A percentile compares a stretch with the other conserved stretches of the same genome.
phyloP scores from a whole-genome alignment of 805 yeast species.

The Saccharomycopsis fodiens region DNA sequence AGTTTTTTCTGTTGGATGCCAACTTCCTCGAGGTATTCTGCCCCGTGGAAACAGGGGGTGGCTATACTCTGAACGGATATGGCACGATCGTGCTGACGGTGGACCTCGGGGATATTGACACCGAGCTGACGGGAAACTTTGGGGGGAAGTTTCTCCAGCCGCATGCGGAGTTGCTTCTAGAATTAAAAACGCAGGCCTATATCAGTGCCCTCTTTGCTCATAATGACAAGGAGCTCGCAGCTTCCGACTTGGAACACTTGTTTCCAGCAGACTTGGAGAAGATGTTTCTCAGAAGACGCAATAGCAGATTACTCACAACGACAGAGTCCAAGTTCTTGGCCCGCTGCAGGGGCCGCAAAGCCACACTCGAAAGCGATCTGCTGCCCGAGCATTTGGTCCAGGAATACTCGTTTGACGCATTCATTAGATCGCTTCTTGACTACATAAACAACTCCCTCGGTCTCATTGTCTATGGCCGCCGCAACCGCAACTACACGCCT shows the following conservation, averaged over 20 bases:
- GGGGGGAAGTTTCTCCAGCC: constrained; percentile 61
- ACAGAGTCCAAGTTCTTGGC: constrained; percentile 73
- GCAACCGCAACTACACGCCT: constrained; percentile 26
- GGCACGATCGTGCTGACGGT: constrained; percentile 19
- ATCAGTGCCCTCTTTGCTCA: constrained; percentile 76
- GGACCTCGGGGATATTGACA: constrained; percentile 3
- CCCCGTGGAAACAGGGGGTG: constrained; percentile 34
- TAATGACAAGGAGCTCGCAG: constrained; percentile 58
- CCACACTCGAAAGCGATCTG: constrained; percentile 41
- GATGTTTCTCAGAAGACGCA: constrained; percentile 24
- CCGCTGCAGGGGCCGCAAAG: constrained; percentile 66
- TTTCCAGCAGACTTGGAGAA: constrained; percentile 21
- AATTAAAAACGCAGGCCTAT: constrained; percentile 91
- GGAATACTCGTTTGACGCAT: constrained; percentile 80
- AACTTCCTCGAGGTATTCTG: constrained; percentile 83
- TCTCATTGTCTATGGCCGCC: constrained; percentile 61
- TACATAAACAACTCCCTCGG: constrained; percentile 73
- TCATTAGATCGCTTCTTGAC: constrained; percentile 70
- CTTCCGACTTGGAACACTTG: constrained; percentile 44
- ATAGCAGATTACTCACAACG: constrained; percentile 45
- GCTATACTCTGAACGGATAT: constrained; percentile 2
- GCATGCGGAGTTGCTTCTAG: constrained; percentile 73
- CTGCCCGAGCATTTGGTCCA: constrained; percentile 49
- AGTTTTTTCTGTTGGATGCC: constrained; percentile 79
- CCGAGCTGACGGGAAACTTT: constrained; percentile 28